phyloP scores from a whole-genome alignment of 1,284 basidiomycete species.

The Singerocomus rubriflavus region DNA sequence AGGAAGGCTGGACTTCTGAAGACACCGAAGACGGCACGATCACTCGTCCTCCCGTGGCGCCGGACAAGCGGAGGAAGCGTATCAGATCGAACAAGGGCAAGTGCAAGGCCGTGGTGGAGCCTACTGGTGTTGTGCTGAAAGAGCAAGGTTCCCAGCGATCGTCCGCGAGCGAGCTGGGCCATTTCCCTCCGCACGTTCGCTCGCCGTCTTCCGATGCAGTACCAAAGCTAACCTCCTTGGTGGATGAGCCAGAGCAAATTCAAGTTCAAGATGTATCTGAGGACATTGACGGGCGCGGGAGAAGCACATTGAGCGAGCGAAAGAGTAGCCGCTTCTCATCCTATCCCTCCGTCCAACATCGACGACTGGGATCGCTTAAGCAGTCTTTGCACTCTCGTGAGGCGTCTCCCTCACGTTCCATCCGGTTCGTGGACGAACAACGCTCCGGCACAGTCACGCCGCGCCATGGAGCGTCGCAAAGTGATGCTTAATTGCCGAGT shows the following conservation, averaged over 20 bases:
- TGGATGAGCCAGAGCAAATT: conserved; percentile 10
- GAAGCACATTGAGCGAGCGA: conserved; percentile 18
- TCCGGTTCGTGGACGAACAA: conserved; percentile 31
- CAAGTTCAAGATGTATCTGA: conserved; percentile 1
- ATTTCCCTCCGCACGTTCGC: not conserved
- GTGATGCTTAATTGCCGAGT: conserved; percentile 16
- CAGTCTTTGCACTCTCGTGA: conserved; percentile 22
- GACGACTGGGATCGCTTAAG: conserved; percentile 31
- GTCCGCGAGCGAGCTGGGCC: conserved; percentile 15
- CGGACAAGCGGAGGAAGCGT: conserved; percentile 16
- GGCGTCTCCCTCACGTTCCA: conserved; percentile 31
- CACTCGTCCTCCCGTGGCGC: not conserved
- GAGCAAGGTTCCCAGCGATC: conserved; percentile 13
- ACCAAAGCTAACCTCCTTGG: not conserved
- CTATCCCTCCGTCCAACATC: conserved; percentile 27
- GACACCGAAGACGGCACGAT: conserved; percentile 9
- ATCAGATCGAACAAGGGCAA: conserved; percentile 17
- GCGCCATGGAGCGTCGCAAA: conserved; percentile 15
- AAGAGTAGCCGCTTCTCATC: conserved; percentile 16
- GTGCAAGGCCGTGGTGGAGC: not conserved
- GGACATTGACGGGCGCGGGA: conserved; percentile 24
- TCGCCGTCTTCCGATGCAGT: conserved; percentile 4
- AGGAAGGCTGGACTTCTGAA: conserved; percentile 29
- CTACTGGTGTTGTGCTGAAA: not conserved
- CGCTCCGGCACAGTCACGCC: conserved; percentile 21